phyloP scores from a whole-genome alignment of 352 stramenopile genomes.

The Globisporangium recalcitrans region DNA sequence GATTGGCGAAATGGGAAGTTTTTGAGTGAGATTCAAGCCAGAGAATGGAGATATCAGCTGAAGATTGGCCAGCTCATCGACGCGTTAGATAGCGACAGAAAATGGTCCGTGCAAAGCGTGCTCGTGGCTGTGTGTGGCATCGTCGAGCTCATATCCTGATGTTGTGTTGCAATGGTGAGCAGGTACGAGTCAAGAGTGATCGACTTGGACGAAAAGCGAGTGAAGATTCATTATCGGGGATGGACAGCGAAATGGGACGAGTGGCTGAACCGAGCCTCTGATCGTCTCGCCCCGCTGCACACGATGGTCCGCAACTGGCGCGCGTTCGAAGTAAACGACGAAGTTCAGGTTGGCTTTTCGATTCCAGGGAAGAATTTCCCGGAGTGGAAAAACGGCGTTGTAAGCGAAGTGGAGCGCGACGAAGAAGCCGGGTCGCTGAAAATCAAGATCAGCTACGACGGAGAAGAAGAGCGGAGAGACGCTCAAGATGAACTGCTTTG shows the following conservation, averaged over 20 bases:
- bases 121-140: neutral
- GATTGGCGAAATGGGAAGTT: conserved; percentile 59
- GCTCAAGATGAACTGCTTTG: conserved; percentile 65
- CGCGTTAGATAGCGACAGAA: conserved; percentile 65
- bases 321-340: conserved; percentile 48
- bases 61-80: conserved; percentile 58
- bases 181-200: conserved; percentile 67
- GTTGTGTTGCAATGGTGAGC: neutral
- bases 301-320: conserved; percentile 77
- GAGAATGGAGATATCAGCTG: conserved; percentile 60
- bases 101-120: conserved; percentile 38
- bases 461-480: conserved; percentile 42
- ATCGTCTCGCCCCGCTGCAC: conserved; percentile 88
- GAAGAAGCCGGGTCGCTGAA: conserved; percentile 23
- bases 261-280: conserved; percentile 88
- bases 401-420: conserved; percentile 27
- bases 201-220: conserved; percentile 26
- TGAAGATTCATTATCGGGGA: conserved; percentile 95
- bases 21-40: conserved; percentile 53
- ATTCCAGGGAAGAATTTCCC: conserved; percentile 36
- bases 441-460: conserved; percentile 46
- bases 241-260: conserved; percentile 97
- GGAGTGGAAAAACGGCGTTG: conserved; percentile 52
- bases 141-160: neutral
- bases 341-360: conserved; percentile 41